Percentiles rank a stretch among this genome's conserved stretches.
phyloP scores from a whole-genome alignment of 2,329 filamentous ascomycete genomes.

The Phaeosphaeria sp. region DNA sequence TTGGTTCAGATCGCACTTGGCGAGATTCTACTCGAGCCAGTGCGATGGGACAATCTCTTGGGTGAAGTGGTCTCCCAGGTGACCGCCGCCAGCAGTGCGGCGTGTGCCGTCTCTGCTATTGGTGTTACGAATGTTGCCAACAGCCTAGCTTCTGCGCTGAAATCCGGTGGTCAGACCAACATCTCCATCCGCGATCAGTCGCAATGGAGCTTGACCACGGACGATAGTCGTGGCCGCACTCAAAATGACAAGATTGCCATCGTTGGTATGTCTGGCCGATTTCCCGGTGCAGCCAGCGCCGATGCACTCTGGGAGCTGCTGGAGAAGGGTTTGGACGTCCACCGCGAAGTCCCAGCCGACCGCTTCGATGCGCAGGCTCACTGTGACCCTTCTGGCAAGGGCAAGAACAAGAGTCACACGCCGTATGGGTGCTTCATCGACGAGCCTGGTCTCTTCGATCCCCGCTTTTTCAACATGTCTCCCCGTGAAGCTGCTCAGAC shows the following conservation, averaged over 20 bases:
- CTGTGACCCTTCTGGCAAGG: slow-evolving; percentile 74
- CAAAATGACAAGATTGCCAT: slow-evolving; percentile 79
- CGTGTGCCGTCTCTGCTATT: slow-evolving; percentile 57
- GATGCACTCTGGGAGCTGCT: slow-evolving; percentile 79
- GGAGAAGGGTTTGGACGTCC: slow-evolving; percentile 76
- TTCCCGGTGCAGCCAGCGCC: slow-evolving; percentile 74
- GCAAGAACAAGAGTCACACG: slow-evolving; percentile 77
- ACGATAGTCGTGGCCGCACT: slow-evolving; percentile 50
- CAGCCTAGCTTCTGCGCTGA: slow-evolving; percentile 62
- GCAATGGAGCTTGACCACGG: slow-evolving; percentile 48
- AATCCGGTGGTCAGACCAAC: slow-evolving; percentile 56
- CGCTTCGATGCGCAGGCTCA: slow-evolving; percentile 78
- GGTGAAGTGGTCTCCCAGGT: slow-evolving; percentile 57
- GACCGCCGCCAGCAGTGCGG: slow-evolving; percentile 48
- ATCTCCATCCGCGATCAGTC: slow-evolving; percentile 54
- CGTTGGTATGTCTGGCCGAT: slow-evolving; percentile 81
- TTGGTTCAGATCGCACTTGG: slow-evolving; percentile 52
- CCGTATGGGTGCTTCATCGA: slow-evolving; percentile 79
- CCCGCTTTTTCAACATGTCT: slow-evolving; percentile 88
- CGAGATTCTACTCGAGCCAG: slow-evolving; percentile 56
- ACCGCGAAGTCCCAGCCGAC: slow-evolving; percentile 70
- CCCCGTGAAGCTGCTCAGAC: slow-evolving; percentile 80
- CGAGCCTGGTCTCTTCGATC: slow-evolving; percentile 78
- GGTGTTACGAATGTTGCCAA: slow-evolving; percentile 62
- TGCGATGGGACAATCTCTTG: slow-evolving; percentile 58